Evolutionary conservation across 2,329 filamentous ascomycete species (phyloP).

Genomic region (Fusarium devonianum): DNA sequence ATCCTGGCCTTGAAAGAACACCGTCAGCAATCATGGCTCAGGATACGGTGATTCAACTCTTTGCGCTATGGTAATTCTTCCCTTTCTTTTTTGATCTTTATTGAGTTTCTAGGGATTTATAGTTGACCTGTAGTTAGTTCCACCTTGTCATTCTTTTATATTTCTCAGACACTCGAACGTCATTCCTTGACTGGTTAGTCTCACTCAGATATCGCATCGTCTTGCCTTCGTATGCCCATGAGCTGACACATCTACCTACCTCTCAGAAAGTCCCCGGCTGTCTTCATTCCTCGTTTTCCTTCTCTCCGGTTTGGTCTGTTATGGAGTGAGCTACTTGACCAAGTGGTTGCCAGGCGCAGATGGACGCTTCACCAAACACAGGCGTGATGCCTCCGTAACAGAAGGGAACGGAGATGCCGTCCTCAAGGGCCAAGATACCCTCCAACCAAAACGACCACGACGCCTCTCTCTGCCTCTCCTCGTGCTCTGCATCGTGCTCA

Average conservation of each 20-base stretch:
- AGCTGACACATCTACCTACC: slow-evolving; percentile 15
- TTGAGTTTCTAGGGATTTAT: background rate
- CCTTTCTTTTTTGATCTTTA: background rate
- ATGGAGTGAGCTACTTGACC: slow-evolving; percentile 51
- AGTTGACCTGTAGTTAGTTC: slow-evolving; percentile 45
- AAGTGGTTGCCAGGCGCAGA: slow-evolving; percentile 57
- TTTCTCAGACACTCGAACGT: slow-evolving; percentile 54
- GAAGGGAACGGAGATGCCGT: slow-evolving; percentile 36
- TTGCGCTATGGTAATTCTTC: slow-evolving; percentile 33
- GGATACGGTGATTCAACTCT: slow-evolving; percentile 34
- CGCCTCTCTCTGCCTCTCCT: slow-evolving; percentile 55
- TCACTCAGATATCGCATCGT: no score
- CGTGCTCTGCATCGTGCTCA: slow-evolving; percentile 53
- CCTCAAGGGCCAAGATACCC: slow-evolving; percentile 46
- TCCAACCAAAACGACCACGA: slow-evolving; percentile 55
- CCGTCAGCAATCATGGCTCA: slow-evolving; percentile 34
- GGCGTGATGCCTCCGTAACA: slow-evolving; percentile 30
- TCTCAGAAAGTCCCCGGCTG: slow-evolving; percentile 56
- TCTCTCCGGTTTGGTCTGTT: slow-evolving; percentile 53
- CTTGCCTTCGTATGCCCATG: no score
- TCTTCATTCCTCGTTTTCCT: slow-evolving; percentile 57
- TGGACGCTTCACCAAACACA: slow-evolving; percentile 53
- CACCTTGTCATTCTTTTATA: slow-evolving; percentile 57
- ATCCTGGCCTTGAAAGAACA: slow-evolving; percentile 16
- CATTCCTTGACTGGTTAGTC: slow-evolving; percentile 58